Conservation (phyloP, 108 stramenopile species). For the Nitzschia sp. region DNA sequence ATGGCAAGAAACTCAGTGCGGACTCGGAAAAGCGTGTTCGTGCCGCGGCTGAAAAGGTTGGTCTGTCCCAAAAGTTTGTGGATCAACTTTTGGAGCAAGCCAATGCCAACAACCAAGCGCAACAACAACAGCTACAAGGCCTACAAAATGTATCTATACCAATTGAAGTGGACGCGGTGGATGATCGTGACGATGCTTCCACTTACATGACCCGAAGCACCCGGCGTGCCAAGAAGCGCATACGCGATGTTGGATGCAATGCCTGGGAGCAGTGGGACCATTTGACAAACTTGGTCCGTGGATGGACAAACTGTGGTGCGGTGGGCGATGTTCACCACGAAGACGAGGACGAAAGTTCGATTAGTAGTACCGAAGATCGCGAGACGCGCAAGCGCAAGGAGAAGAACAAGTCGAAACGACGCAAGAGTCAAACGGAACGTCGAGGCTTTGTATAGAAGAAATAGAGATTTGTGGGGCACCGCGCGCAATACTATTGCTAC, state of each 20-base stretch:
- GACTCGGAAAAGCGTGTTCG: slow-evolving; percentile 37
- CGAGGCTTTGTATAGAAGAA: no score
- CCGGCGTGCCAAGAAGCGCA: not conserved
- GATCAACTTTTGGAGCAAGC: slow-evolving; percentile 35
- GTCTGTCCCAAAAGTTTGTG: slow-evolving; percentile 31
- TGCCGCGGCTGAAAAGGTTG: slow-evolving; percentile 38
- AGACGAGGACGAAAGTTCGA: slow-evolving; percentile 5
- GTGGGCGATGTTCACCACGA: not conserved
- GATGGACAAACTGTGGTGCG: slow-evolving; percentile 10
- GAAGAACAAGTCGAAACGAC: not conserved
- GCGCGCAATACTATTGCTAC: no score
- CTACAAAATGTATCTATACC: no score
- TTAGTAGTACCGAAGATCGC: not conserved
- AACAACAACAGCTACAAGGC: no score
- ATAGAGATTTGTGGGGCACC: no score
- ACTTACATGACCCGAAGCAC: slow-evolving; percentile 11
- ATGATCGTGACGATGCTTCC: slow-evolving; percentile 5
- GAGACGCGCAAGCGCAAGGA: slow-evolving; percentile 8
- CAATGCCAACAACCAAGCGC: slow-evolving; percentile 17
- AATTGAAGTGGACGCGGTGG: not conserved
- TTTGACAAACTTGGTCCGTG: not conserved
- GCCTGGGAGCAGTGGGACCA: slow-evolving; percentile 15
- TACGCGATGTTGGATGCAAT: slow-evolving; percentile 1
- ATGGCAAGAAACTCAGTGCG: slow-evolving; percentile 29
- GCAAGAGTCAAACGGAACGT: not conserved